Base-by-base conservation (phyloP, 108 stramenopile genomes). In the Nitzschia inconspicua region DNA sequence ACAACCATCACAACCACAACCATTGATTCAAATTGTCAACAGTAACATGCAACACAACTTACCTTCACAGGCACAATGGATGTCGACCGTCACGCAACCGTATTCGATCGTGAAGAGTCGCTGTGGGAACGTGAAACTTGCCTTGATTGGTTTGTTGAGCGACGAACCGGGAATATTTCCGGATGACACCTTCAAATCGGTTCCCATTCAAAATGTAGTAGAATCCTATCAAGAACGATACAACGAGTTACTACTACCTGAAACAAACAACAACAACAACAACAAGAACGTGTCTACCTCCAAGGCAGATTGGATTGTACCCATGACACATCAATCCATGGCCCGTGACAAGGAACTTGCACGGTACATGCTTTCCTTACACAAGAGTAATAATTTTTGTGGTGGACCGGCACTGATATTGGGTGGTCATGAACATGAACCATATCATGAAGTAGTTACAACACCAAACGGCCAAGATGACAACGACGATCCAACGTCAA, bases 371-470 rank as follows among this genome's bases (percentile, higher is more conserved):
- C 31, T 60, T 58, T 11, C 42, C 6, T 4, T 60, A 13, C 58
- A 67, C 9, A 20, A 41, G 28, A 47, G 32, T 34, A 60, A 53
- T 20, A n/a, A n/a, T n/a, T n/a, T n/a, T n/a, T n/a, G n/a, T n/a
- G 28, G 19, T 14, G 49, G 66, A 5, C 23, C 23, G 23, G 77
- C 76, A 4, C 30, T 85, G 4, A 85, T 91, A 11, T 49, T 91
- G 20, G 89, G 89, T n/a, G 86, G 89, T n/a, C 89, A 91, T 47
- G 89, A 91, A 43, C 89, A 91, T 47, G 53, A 65, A 16, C 73
- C 69, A 26, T 77, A 79, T 47, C 72, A 86, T 30, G 72, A 84
- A 50, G 25, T 61, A 10, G 76, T 89, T 10, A 18, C 39, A 40
- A 28, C 16, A 22, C 9, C 40, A 10, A 18, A 25, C 2, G 14